A percentile compares a stretch with the other conserved stretches of the same genome.
phyloP scores from a whole-genome alignment of 129 eudicot genomes.

The Helianthus tuberosus region DNA sequence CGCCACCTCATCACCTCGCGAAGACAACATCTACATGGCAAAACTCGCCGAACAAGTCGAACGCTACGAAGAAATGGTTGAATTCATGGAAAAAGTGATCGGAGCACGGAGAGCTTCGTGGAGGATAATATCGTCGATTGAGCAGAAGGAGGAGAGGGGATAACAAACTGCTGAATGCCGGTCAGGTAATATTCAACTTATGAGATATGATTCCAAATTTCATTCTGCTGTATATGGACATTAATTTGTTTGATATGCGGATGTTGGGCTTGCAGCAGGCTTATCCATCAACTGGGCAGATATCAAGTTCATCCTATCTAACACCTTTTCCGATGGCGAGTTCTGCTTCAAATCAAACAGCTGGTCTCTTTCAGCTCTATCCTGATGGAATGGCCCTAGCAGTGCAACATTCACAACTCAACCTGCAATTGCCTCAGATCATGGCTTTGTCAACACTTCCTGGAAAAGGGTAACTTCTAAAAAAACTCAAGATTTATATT shows the following conservation, averaged over 20 bases:
- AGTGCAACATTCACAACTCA: constrained; percentile 50
- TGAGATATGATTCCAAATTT: background rate
- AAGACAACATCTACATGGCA: no score
- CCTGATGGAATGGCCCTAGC: constrained; percentile 48
- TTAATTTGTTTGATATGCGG: constrained; percentile 22
- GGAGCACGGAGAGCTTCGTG: no score
- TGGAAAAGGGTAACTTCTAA: constrained; percentile 69
- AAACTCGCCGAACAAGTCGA: no score
- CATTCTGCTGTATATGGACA: background rate
- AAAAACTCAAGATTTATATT: no score
- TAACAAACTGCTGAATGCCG: constrained; percentile 81
- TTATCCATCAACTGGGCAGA: constrained; percentile 48
- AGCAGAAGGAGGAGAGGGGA: constrained; percentile 31
- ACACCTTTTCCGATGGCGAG: constrained; percentile 37
- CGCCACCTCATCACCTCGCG: no score
- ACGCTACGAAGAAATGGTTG: no score
- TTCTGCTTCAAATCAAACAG: constrained; percentile 41
- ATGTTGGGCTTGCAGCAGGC: constrained; percentile 57
- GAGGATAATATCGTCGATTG: no score
- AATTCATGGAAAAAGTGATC: constrained; percentile 9
- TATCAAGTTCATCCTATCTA: constrained; percentile 46
- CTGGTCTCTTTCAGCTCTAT: constrained; percentile 42
- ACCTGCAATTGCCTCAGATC: constrained; percentile 49
- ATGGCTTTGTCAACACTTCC: constrained; percentile 59
- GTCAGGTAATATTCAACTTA: constrained; percentile 49